These are phyloP conservation scores for Tephrocybe rancida DNA, from an alignment of 768 basidiomycete species.

Conservation along the genomic window DNA sequence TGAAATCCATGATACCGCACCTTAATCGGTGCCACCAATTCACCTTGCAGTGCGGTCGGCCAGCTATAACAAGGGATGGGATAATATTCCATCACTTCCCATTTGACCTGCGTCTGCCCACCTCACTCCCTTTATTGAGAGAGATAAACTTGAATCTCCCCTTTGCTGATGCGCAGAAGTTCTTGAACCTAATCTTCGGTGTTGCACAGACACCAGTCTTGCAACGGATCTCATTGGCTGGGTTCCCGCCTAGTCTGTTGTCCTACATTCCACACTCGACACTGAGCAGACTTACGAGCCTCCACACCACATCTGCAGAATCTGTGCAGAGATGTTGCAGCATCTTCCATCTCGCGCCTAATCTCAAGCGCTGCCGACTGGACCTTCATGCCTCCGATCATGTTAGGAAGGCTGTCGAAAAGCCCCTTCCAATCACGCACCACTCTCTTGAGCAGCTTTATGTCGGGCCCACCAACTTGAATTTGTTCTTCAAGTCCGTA, in stretches of 20 bases:
- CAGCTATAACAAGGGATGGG: neutral
- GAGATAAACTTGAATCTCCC: neutral
- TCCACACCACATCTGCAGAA: conserved; percentile 2
- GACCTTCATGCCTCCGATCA: neutral
- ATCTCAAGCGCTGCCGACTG: neutral
- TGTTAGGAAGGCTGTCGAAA: neutral
- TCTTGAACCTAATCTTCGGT: neutral
- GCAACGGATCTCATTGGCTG: neutral
- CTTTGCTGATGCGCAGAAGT: neutral
- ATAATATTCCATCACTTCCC: neutral
- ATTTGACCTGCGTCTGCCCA: neutral
- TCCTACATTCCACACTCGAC: neutral
- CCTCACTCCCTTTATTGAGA: neutral
- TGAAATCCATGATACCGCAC: neutral
- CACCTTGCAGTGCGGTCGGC: neutral
- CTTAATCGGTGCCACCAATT: neutral
- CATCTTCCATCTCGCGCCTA: neutral
- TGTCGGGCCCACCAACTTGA: conserved; percentile 6
- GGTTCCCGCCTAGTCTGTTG: conserved; percentile 4
- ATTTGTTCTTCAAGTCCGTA: conserved; percentile 6
- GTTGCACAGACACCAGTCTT: neutral
- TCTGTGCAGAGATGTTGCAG: conserved; percentile 2
- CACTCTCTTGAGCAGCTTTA: neutral
- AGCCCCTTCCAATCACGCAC: neutral
- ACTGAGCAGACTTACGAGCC: neutral